A percentile compares a stretch with the other conserved stretches of the same genome.
Evolutionary conservation across 78 protist species (phyloP).

Genomic region (Anaeramoeba ignava): DNA sequence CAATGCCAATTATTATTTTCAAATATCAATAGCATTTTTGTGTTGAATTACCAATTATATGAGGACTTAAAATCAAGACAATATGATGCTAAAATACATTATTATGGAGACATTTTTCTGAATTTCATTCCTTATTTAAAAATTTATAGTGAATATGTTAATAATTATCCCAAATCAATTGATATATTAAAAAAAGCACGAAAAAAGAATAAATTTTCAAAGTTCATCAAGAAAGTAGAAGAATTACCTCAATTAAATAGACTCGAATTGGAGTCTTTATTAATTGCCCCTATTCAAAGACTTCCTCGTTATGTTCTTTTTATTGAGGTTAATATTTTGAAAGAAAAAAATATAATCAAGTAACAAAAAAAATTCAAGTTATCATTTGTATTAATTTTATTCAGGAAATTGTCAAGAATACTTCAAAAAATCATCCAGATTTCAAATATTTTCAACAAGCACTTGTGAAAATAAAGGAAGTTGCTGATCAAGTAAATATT

Average conservation of each 20-base stretch:
- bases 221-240: neutral
- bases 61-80: no score
- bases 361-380: neutral
- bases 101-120: neutral
- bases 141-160: neutral
- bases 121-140: neutral
- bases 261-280: neutral
- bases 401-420: neutral
- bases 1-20: no score
- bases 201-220: neutral
- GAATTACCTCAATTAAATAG: neutral
- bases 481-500: neutral
- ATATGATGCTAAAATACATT: neutral
- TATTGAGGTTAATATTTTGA: neutral
- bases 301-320: neutral
- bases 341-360: neutral
- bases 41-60: no score
- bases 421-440: neutral
- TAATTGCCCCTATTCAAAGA: neutral
- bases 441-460: neutral
- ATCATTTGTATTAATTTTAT: neutral
- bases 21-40: no score
- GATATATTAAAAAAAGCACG: neutral
- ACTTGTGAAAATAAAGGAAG: neutral
- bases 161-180: neutral